These are phyloP conservation scores for Teratosphaeria gauchensis DNA, from an alignment of 2,329 filamentous ascomycete genomes.

Conservation along the genomic window DNA sequence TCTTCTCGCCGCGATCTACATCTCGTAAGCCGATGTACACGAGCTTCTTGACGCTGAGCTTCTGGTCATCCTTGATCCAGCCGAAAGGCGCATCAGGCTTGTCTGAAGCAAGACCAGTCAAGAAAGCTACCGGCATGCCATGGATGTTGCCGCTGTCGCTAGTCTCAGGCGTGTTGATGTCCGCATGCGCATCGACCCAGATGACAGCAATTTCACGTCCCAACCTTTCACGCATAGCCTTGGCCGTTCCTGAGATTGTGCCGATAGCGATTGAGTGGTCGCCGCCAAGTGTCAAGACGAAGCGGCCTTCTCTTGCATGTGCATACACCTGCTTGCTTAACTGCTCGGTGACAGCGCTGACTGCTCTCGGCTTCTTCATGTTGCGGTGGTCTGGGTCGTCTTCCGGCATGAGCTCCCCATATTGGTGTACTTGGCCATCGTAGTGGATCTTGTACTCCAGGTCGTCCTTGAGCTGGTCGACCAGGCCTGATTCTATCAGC, in stretches of 20 bases:
- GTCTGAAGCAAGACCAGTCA: slow-evolving; percentile 67
- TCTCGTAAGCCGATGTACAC: slow-evolving; percentile 95
- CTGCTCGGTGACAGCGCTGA: slow-evolving; percentile 72
- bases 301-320: slow-evolving; percentile 71
- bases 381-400: slow-evolving; percentile 69
- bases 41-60: slow-evolving; percentile 66
- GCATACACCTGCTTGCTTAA: slow-evolving; percentile 79
- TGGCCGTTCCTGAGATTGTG: slow-evolving; percentile 77
- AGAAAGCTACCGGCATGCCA: slow-evolving; percentile 92
- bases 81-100: slow-evolving; percentile 69
- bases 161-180: slow-evolving; percentile 93
- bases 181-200: slow-evolving; percentile 96
- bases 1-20: slow-evolving; percentile 89
- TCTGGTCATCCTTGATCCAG: slow-evolving; percentile 70
- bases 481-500: slow-evolving; percentile 78
- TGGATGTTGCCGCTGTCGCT: slow-evolving; percentile 89
- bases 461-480: slow-evolving; percentile 72
- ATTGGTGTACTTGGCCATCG: slow-evolving; percentile 72
- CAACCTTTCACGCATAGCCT: slow-evolving; percentile 74
- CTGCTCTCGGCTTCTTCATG: slow-evolving; percentile 89
- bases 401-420: slow-evolving; percentile 62
- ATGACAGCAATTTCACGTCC: slow-evolving; percentile 83
- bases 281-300: slow-evolving; percentile 87
- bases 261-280: slow-evolving; percentile 97
- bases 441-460: slow-evolving; percentile 82